Evolutionary conservation across 2,329 filamentous ascomycete genomes (phyloP).

Genomic region (Fusarium vanettenii): DNA sequence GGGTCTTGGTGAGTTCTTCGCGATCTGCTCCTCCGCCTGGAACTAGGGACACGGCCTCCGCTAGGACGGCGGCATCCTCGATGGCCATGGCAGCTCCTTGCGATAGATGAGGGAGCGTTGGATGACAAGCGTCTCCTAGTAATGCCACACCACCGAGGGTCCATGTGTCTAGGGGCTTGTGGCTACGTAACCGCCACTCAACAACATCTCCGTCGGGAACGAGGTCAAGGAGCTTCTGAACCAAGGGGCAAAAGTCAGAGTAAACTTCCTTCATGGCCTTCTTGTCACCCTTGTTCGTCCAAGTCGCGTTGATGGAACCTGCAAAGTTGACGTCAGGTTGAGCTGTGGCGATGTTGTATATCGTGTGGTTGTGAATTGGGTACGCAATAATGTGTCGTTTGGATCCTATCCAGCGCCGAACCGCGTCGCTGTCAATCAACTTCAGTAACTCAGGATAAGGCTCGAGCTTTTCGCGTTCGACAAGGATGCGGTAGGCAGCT

Average conservation of each 20-base stretch:
- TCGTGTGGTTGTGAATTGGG: constrained; percentile 21
- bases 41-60: not conserved
- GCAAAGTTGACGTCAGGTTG: constrained; percentile 27
- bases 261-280: constrained; percentile 21
- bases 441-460: constrained; percentile 13
- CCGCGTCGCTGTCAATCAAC: constrained; percentile 7
- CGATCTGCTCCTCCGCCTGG: not conserved
- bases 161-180: constrained; percentile 17
- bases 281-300: constrained; percentile 23
- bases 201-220: constrained; percentile 9
- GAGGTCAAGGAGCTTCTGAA: constrained; percentile 11
- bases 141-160: constrained; percentile 1
- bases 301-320: constrained; percentile 9
- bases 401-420: constrained; percentile 15
- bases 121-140: constrained; percentile 16
- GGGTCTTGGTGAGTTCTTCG: not conserved
- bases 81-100: constrained; percentile 24
- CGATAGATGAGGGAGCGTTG: constrained; percentile 9
- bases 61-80: constrained; percentile 1
- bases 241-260: constrained; percentile 10
- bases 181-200: constrained; percentile 18
- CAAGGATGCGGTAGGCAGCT: constrained; percentile 6
- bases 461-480: not conserved
- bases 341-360: constrained; percentile 18
- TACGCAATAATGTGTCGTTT: constrained; percentile 24